Evolutionary conservation across 176 grass and related monocot genomes (phyloP), one percentile per base, ranked within the genome.

Genomic region (Panicum miliaceum): DNA sequence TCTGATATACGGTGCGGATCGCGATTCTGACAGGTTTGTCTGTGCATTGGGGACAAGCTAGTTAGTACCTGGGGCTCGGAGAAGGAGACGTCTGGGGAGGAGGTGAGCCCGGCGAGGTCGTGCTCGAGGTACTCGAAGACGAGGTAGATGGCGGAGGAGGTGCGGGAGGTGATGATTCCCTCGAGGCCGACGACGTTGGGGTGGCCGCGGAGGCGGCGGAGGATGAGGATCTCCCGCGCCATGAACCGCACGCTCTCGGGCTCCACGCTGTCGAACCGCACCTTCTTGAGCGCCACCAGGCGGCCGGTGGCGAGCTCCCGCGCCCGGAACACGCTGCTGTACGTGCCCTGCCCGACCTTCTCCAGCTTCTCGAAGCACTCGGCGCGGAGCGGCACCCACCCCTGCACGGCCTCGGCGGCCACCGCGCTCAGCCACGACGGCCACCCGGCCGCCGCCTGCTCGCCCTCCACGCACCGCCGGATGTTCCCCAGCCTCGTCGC

Each of bases 51-150:
- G 29, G 29, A 32, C 29, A 32, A 32, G 29, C 29, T 32, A 32
- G 29, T 32, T 32, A 32, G 29, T 32, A 85, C 87, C 87, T 90
- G 89, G 61, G 84, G 35, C 34, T 86, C 60, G 75, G 84, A 62
- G 89, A 90, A 90, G 68, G 84, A 26, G 81, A 80, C 7, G 81
- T 87, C 84, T 80, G 80, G 35, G 75, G 22, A 13, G 79, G 86
- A 68, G 72, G 32, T 48, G 35, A 94, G 92, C 0, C 89, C 92
- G 60, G 89, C 81, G n/a, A 99, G 93, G 88, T 96, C 96, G 59
- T 99, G 96, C n/a, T 99, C 91, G 91, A 99, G 95, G 77, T 99
- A 99, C 88, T 99, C 96, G 63, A 99, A 99, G 47, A 96, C 86
- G 76, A 99, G 93, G 84, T 67, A 75, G 63, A 89, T 18, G 84